Evolutionary conservation across 2,329 filamentous ascomycete genomes (phyloP).

Genomic region (Xylaria sp.): DNA sequence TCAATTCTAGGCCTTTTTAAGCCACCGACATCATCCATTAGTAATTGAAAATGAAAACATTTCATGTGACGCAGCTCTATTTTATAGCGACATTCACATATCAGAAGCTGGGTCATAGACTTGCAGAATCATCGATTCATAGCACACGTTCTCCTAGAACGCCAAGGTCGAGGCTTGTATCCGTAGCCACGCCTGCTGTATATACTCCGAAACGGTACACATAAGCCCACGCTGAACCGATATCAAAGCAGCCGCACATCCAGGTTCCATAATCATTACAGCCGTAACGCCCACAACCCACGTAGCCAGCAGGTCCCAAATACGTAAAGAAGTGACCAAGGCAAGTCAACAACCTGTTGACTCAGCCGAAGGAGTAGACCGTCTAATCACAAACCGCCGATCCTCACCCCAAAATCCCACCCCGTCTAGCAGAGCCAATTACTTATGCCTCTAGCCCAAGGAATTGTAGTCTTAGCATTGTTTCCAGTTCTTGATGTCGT

Average conservation of each 20-base stretch:
- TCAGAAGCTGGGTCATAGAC: neutral
- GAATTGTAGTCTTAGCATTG: neutral
- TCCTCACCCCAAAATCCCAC: neutral
- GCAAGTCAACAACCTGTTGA: neutral
- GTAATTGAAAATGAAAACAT: too few relatives aligned
- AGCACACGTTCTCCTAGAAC: constrained; percentile 8
- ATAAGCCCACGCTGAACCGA: neutral
- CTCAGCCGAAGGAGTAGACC: neutral
- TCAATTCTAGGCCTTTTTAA: too few relatives aligned
- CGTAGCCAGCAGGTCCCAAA: neutral
- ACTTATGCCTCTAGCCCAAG: constrained; percentile 30
- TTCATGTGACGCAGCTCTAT: constrained; percentile 2
- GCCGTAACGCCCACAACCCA: neutral
- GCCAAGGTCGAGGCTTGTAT: neutral
- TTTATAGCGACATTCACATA: neutral
- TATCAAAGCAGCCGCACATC: neutral
- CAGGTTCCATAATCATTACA: neutral
- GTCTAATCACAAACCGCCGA: neutral
- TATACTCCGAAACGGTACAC: neutral
- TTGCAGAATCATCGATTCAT: neutral
- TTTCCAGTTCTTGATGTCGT: constrained; percentile 40
- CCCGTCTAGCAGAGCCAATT: constrained; percentile 32
- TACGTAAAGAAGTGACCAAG: neutral
- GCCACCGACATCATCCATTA: too few relatives aligned
- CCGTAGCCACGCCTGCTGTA: neutral